Base-by-base conservation (phyloP, 2,329 filamentous ascomycete genomes). In the Penicillium griseofulvum region DNA sequence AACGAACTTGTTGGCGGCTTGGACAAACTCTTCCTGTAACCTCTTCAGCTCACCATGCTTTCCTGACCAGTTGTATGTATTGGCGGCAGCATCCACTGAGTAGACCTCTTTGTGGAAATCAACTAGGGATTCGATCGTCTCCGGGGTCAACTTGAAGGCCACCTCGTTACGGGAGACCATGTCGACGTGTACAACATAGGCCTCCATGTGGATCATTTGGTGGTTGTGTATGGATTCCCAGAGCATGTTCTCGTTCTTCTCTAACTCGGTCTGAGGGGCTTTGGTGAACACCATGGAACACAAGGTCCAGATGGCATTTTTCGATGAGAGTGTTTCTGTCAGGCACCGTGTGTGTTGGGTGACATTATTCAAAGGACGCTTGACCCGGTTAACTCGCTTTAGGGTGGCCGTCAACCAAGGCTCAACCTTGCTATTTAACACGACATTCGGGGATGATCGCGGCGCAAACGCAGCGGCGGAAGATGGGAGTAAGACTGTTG, bases 161-260 rank as follows among this genome's bases (percentile, higher is more conserved):
- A 99, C 91, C 80, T 97, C 94, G 74, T 96, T 94, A 76, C 92
- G 89, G 68, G 95, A 86, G 57, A 99, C 93, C 91, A 97, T 96
- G 80, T 99, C 94, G 76, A 99, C 91, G 76, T 97, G 93, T 58
- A 99, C 94, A 66, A 97, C 93, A 74, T 99, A 99, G 49, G 94
- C 94, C 78, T 97, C 92, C 66, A 97, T 80, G 73, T 97, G 91
- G 70, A 97, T 81, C 71, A 97, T 84, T 79, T 95, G 89, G 76
- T 93, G 94, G 83, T 95, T 95, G 83, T 89, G 91, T 60, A 97
- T 79, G 61, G 89, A 90, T 77, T 97, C 91, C 64, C 93, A 82
- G 62, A 96, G 80, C 43, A 89, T 89, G 71, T 95, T 90, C 49
- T 85, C 79, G 71, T 97, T 91, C 75, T 87, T 87, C 74, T 85